Evolutionary conservation across 169 alveolate species (phyloP), one percentile per base, ranked within the genome.

Genomic region (Plasmodium coatneyi): DNA sequence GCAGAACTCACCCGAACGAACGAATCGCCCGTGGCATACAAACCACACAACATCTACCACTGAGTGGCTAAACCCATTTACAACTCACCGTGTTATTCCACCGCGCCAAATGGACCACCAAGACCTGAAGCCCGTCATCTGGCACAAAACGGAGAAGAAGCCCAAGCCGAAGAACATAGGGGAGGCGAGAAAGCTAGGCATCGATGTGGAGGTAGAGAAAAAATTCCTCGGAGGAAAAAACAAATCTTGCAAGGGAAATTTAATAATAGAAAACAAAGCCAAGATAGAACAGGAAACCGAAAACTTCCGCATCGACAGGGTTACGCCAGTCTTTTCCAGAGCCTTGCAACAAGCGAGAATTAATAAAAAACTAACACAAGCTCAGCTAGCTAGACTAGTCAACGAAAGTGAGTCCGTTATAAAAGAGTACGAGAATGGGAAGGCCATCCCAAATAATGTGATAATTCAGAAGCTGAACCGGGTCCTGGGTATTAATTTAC

Each of bases 221-320:
- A 84, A 84, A 34, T 84, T 54, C 28, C 79, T 84, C 22, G 93
- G 93, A 19, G 93, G 93, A 5, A 84, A 84, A 74, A 84, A 84
- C 41, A 84, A 84, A 84, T 84, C 93, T 52, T 70, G 93, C 43
- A 84, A 84, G 76, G 93, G 93, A 28, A 84, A 84, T 54, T 74
- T 84, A 84, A 84, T 84, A 49, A 84, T 84, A 74, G 93, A 54
- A 92, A 96, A 96, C 60, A 96, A 96, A 76, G 96, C 96, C 14
- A 96, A 96, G 52, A 96, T 96, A 43, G 97, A 96, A 71, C 95
- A 95, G 34, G 97, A 96, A 66, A 95, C 95, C 1, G 97, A 96
- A 60, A 92, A 93, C 46, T 96, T 96, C 80, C 93, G 92, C 71
- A 92, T 96, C 16, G 97, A 96, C 56, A 86, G 97, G 39, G 96